Evolutionary conservation across 805 yeast species (phyloP), one percentile per base, ranked within the genome.

Genomic region (Danielia reshetovae): DNA sequence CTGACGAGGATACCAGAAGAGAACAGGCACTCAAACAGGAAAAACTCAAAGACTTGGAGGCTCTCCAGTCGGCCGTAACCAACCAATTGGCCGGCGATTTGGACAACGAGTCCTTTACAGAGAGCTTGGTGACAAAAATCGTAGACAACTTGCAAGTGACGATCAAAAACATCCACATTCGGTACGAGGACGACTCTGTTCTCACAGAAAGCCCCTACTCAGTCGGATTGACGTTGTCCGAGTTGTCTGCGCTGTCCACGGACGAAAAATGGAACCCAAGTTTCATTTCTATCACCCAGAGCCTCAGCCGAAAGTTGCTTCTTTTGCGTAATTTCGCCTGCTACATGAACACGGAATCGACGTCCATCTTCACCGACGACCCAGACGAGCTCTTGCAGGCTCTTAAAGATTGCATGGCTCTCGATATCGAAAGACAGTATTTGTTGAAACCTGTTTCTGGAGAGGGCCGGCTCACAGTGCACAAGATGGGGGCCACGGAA

Each of bases 71-170:
- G 31, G 72, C 77, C 0, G 49, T 66, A 18, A 70, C 70, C 7
- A 69, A 77, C 36, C 27, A 32, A 30, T 15, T 18, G 19, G 28
- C 32, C 13, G 28, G 23, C 8, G 22, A 19, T 9, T 7, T 9
- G 9, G 2, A 15, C 23, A 84, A 80, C 55, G 90, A 87, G 55
- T 72, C 87, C 25, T 93, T 93, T 57, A 80, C 95, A 9, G 96
- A 88, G 48, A 79, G 87, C 28, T 68, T 93, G 39, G 72, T 88
- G 5, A 84, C 96, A 1, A 94, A 94, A 56, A 81, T 93, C 44
- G 82, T 90, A 16, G 97, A 93, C 58, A 93, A 93, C 54, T 63
- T 94, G 34, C 98, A 93, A 57, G 74, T 93, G 9, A 85, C 95
- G 2, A 85, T 93, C 45, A 85, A 81, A 49, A 87, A 86, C 53